Evolutionary conservation across 116 monocot species (phyloP), one percentile per base, ranked within the genome.

Genomic region (Dioscorea cayenensis): DNA sequence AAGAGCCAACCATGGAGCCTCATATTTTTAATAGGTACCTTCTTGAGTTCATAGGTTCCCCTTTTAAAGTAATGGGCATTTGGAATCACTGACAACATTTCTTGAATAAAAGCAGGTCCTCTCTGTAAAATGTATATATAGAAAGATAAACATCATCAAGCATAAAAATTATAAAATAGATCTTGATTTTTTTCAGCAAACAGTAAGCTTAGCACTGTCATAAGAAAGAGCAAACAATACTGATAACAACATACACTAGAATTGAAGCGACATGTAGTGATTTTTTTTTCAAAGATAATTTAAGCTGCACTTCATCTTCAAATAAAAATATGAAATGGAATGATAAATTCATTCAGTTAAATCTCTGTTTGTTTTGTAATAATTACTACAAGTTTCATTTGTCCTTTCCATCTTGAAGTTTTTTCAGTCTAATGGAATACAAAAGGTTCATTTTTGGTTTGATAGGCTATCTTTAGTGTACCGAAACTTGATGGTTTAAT

Each of bases 41-140:
- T 90, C 86, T 96, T 96, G 51, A 96, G 79, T 52, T 96, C 92
- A 77, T 90, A 90, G 4, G 92, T 96, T 72, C 96, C 92, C 77
- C 96, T 92, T 75, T 90, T 88, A 70, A 72, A 82, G 60, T 88
- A 92, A 66, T 92, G 87, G 14, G 90, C 80, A 88, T 96, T 90
- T 43, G 96, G 96, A 36, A 90, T 86, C 61, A 86, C 77, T 18
- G 84, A 65, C 55, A 90, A 20, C 16, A 90, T 68, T 48, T 90
- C 90, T 49, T 72, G 20, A 71, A 90, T 84, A 77, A 90, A 90
- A 14, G 90, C 90, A 84, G 90, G 92, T 32, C 92, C 96, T 74
- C 90, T 87, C 96, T 96, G 74, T 37, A 75, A 55, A 27, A 65
- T 20, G 62, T 28, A 60, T 67, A 19, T n/a, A n/a, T 25, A 37